Evolutionary conservation across 2,329 filamentous ascomycete species (phyloP), one percentile per base, ranked within the genome.

Genomic region (Trichoderma atrobrunneum): DNA sequence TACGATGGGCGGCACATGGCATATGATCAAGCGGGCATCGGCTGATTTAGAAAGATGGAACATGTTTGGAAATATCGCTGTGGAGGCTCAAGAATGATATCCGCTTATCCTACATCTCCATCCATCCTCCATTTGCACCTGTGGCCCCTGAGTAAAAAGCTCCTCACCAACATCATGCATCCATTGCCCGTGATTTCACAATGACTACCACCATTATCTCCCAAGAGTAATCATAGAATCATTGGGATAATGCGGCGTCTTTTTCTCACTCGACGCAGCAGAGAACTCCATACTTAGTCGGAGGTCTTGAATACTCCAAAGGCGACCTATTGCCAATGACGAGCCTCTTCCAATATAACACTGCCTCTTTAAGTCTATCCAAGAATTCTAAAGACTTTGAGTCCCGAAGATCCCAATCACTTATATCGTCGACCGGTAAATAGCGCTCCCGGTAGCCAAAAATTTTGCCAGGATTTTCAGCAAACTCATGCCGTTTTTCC

Each of bases 351-450:
- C 48, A 54, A 54, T 21, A 3, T 5, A 24, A 24, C 5, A 54
- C n/a, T 0, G 48, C 48, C n/a, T 12, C 10, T 12, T 24, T 2
- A 24, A 54, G 48, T 21, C 48, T 54, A 21, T 21, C 11, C 10
- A 54, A 2, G 48, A 54, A 54, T 54, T 12, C 21, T 11, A 14
- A 54, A 21, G 48, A 54, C 8, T 7, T 14, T 24, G 48, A 54
- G 21, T 3, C 18, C 8, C 21, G n/a, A 24, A 54, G 21, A 54
- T 54, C 21, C 48, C 48, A 54, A 24, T 14, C 1, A 21, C 1
- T 24, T 0, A 0, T 12, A 21, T 54, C 21, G 11, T 0, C 1
- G 5, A 54, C 48, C 21, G n/a, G 21, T 14, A 54, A 2, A 12
- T 24, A 24, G 48, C n/a, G 48, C 48, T 54, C 11, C 21, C 48